Base-by-base conservation (phyloP, 1,284 basidiomycete species). In the Sanghuangporus baumii region DNA sequence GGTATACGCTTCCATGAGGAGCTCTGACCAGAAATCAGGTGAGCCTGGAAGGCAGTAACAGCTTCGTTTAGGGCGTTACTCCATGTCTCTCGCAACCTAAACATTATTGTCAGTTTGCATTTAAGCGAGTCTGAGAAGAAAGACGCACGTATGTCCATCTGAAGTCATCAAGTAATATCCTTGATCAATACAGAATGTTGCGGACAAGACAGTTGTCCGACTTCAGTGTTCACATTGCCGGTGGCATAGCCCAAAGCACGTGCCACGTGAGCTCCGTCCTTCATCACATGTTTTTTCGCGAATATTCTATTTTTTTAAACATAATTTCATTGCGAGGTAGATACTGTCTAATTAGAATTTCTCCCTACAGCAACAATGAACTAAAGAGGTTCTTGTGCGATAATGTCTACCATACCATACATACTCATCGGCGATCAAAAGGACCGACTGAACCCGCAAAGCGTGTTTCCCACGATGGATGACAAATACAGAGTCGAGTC, bases 31-130 rank as follows among this genome's bases (percentile, higher is more conserved):
- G 88, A 86, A 31, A 84, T 82, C 61, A 93, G 77, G 9, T 91
- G 79, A 63, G 84, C 81, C 64, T 86, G 81, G 76, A 92, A 91
- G 69, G 83, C 81, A 55, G 79, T 73, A 72, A 93, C 89, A 63
- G 90, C 89, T 63, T 82, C 80, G 67, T 80, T 82, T 60, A 93
- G 77, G 23, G 90, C 87, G 60, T 78, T 75, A 66, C 84, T 83
- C 91, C 91, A 93, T 50, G 87, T 83, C 72, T 91, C 81, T 68
- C 84, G 84, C 66, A 92, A 77, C 66, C 91, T 93, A 59, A 50
- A 34, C 11, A 58, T 48, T 59, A 14, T 7, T n/a, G 18, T 16
- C 16, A 34, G 38, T 59, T 37, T 14, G 40, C 31, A 57, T 55
- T 36, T 8, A 54, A 20, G 20, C 23, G 6, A 31, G 58, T 6